Percentiles rank a stretch among this genome's conserved stretches.
Evolutionary conservation across 2,329 filamentous ascomycete genomes (phyloP).

Genomic region (Metarhizium anisopliae): DNA sequence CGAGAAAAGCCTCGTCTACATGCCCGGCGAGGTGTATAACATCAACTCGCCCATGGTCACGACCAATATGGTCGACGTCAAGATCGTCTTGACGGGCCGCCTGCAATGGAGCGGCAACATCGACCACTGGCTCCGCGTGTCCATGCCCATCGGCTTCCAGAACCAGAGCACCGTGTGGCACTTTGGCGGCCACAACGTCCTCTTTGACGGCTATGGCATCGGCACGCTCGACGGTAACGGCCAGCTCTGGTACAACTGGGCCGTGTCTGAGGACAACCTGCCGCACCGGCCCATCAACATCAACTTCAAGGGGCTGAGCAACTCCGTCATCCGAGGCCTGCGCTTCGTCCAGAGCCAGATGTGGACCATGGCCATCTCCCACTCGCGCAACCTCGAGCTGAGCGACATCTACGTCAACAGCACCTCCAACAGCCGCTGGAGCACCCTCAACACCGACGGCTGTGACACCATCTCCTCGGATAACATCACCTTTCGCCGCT

Average conservation of each 20-base stretch:
- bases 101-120: slow-evolving; percentile 36
- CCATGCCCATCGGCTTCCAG: slow-evolving; percentile 43
- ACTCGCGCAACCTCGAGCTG: slow-evolving; percentile 36
- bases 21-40: slow-evolving; percentile 24
- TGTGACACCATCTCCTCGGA: slow-evolving; percentile 44
- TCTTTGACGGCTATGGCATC: slow-evolving; percentile 36
- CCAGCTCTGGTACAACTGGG: slow-evolving; percentile 49
- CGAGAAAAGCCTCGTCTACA: slow-evolving; percentile 19
- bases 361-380: slow-evolving; percentile 48
- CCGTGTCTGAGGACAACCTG: slow-evolving; percentile 33
- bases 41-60: slow-evolving; percentile 27
- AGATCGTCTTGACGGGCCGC: slow-evolving; percentile 33
- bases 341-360: slow-evolving; percentile 49
- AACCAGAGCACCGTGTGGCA: slow-evolving; percentile 46
- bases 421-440: slow-evolving; percentile 24
- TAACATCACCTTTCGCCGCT: slow-evolving; percentile 40
- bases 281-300: slow-evolving; percentile 44
- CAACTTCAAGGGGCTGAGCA: slow-evolving; percentile 31
- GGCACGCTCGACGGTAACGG: slow-evolving; percentile 52
- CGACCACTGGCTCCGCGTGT: slow-evolving; percentile 41
- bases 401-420: slow-evolving; percentile 46
- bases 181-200: slow-evolving; percentile 43
- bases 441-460: slow-evolving; percentile 31
- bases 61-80: slow-evolving; percentile 21
- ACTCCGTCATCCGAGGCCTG: slow-evolving; percentile 38